phyloP scores from a whole-genome alignment of 345 rosid species.

The Eucalyptus paniculata region DNA sequence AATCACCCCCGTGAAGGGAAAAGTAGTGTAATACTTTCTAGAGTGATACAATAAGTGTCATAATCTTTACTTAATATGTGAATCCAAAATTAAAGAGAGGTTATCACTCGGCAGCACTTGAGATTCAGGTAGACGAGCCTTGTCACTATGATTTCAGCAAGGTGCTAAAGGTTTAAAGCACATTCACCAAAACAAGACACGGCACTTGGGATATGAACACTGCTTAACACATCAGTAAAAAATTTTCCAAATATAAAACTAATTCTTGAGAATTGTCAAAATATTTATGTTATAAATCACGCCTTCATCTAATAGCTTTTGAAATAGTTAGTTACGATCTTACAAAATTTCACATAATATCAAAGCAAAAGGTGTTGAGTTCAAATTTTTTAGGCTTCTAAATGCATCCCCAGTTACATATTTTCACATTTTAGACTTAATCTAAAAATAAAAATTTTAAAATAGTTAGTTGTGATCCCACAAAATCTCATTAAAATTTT shows the following conservation, averaged over 20 bases:
- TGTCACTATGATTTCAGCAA: not conserved
- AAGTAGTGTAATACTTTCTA: not conserved
- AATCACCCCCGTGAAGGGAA: not conserved
- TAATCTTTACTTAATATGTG: not conserved
- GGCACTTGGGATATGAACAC: not conserved
- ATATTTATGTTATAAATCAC: no score
- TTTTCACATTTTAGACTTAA: no score
- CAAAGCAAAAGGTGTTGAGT: no score
- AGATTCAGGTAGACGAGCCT: not conserved
- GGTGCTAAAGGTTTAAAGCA: not conserved
- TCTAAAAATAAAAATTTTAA: no score
- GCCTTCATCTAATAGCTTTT: fast-evolving
- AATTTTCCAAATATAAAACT: not conserved
- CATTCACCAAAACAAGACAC: not conserved
- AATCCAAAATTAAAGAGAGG: not conserved
- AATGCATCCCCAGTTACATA: no score
- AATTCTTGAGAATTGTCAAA: not conserved
- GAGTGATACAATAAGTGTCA: not conserved
- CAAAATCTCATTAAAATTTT: not conserved
- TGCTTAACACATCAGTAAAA: fast-evolving
- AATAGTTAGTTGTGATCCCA: no score
- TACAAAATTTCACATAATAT: no score
- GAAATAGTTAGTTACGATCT: fast-evolving
- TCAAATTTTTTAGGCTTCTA: no score
- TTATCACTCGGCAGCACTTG: not conserved